phyloP scores from a whole-genome alignment of 768 basidiomycete genomes.

The Trichaptum fuscoviolaceum region DNA sequence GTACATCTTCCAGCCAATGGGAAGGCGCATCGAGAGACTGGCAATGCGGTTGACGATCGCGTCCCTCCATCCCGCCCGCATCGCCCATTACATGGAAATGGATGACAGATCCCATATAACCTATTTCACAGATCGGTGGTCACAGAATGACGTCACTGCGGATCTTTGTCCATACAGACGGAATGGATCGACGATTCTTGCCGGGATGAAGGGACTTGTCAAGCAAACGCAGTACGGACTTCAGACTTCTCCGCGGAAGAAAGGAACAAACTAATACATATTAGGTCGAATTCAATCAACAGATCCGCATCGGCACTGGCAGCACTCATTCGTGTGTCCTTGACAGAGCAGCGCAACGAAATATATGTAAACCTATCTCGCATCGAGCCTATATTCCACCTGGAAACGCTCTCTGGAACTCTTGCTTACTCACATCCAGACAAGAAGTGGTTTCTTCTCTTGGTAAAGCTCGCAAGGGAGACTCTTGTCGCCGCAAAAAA shows the following conservation, averaged over 20 bases:
- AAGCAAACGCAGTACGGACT: background rate
- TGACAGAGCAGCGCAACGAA: background rate
- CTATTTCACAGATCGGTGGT: too few species aligned
- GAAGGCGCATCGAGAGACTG: too few species aligned
- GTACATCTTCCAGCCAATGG: too few species aligned
- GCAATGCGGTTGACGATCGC: too few species aligned
- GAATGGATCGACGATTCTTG: too few species aligned
- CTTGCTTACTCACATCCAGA: background rate
- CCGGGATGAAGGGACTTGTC: background rate
- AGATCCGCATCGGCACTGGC: background rate
- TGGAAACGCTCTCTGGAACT: background rate
- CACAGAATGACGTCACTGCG: too few species aligned
- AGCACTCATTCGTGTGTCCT: background rate
- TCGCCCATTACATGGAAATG: too few species aligned
- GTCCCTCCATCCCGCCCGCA: too few species aligned
- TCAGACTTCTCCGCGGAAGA: background rate
- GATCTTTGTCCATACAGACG: too few species aligned
- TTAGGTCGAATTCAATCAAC: background rate
- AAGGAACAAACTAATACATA: background rate
- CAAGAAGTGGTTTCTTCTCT: background rate
- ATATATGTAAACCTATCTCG: background rate
- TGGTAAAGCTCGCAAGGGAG: background rate
- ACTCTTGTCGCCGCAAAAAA: too few species aligned
- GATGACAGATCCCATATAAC: too few species aligned
- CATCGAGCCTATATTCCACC: background rate